Evolutionary conservation across 805 yeast genomes (phyloP), one percentile per base, ranked within the genome.

Genomic region (Kuraishia ogatae): DNA sequence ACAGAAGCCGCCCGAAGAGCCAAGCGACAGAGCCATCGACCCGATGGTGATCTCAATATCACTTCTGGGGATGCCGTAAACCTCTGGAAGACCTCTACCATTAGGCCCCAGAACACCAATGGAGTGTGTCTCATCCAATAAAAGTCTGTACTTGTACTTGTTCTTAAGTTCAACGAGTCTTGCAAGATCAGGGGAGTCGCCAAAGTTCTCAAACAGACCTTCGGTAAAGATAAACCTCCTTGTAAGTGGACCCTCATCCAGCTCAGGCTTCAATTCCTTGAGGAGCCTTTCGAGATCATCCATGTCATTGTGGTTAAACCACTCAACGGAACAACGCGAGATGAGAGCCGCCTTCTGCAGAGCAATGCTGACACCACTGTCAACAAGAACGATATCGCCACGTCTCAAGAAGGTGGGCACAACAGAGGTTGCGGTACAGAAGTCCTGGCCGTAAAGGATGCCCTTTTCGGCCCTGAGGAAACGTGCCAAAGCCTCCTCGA

Each of bases 401-500:
- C 99, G 85, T 68, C 94, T 94, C 61, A 93, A 78, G 69, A 94
- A 94, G 52, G 97, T 91, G 6, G 98, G 96, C 54, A 94, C 75
- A 13, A 93, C 96, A 15, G 96, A 87, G 13, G 92, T 82, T 13
- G 93, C 83, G 48, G 97, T 87, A 60, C 87, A 82, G 62, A 88
- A 85, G 65, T 93, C 97, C 74, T 94, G 99, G 50, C 97, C 96
- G 66, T 94, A 94, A 50, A 93, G 73, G 55, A 94, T 89, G 51
- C 90, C 83, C 55, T 79, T 79, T 60, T 89, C 96, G 2, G 89
- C 80, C 24, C 87, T 90, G 60, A 93, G 81, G 65, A 83, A 93
- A 35, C 74, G 67, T 13, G 97, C 83, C 57, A 94, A 71, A 58
- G 83, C 87, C 62, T 82, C 83, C 67, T 91, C 96, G 55, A 89